Evolutionary conservation across 2,329 filamentous ascomycete genomes (phyloP).

Genomic region (Penicillium freii): DNA sequence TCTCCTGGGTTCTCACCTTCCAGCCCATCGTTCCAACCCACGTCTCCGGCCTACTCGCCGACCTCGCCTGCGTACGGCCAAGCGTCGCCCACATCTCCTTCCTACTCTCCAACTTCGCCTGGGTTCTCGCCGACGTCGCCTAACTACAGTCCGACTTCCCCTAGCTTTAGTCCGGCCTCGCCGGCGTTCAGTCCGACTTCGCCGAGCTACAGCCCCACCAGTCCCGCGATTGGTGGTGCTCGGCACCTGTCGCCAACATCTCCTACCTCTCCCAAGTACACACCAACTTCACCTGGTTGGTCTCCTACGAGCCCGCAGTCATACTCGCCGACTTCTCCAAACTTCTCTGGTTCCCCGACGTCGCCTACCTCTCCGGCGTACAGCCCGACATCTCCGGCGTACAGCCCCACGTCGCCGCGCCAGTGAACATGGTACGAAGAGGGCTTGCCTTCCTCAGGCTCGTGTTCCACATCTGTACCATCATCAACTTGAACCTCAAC

Average conservation of each 20-base stretch:
- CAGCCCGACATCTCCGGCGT: constrained; percentile 46
- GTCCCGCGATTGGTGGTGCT: constrained; percentile 46
- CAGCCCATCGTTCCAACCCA: constrained; percentile 54
- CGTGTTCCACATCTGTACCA: constrained; percentile 40
- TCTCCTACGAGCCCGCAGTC: constrained; percentile 48
- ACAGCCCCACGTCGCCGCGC: constrained; percentile 45
- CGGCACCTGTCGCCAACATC: constrained; percentile 47
- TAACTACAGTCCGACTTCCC: constrained; percentile 60
- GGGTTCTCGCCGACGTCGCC: constrained; percentile 59
- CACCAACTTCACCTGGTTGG: constrained; percentile 55
- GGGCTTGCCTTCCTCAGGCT: constrained; percentile 21
- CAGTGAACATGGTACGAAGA: constrained; percentile 35
- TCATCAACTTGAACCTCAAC: constrained; percentile 30
- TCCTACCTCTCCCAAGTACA: constrained; percentile 55
- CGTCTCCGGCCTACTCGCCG: constrained; percentile 68
- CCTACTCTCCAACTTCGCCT: constrained; percentile 55
- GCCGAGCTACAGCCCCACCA: constrained; percentile 58
- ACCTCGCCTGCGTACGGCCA: constrained; percentile 69
- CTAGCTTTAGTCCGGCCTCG: constrained; percentile 53
- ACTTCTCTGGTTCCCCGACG: constrained; percentile 48
- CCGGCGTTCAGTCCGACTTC: constrained; percentile 57
- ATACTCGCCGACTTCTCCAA: constrained; percentile 52
- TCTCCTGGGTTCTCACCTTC: constrained; percentile 56
- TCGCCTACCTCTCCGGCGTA: constrained; percentile 45
- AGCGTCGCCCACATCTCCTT: constrained; percentile 62